Percentiles rank a stretch among this genome's conserved stretches.
phyloP scores from a whole-genome alignment of 2,329 filamentous ascomycete genomes.

The Hypoxylon sp. region DNA sequence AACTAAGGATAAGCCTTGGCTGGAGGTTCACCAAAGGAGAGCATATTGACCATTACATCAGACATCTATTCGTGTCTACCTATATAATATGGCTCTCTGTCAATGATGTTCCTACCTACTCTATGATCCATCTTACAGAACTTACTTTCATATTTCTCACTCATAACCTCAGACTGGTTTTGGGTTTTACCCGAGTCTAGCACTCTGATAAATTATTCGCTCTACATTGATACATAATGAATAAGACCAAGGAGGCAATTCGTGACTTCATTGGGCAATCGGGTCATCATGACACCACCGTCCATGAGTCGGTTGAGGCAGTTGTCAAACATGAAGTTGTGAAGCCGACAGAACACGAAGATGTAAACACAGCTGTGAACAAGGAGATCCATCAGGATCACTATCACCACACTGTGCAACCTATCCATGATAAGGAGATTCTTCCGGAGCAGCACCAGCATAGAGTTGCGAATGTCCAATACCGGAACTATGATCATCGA shows the following conservation, averaged over 20 bases:
- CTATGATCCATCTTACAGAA: no score
- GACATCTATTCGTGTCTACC: no score
- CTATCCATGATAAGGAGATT: constrained; percentile 59
- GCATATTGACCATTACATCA: no score
- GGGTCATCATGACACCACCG: constrained; percentile 78
- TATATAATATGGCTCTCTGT: no score
- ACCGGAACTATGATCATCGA: constrained; percentile 74
- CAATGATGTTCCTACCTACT: no score
- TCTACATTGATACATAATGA: constrained; percentile 62
- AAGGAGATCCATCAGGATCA: constrained; percentile 81
- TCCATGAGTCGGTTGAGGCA: constrained; percentile 75
- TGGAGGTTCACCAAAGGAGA: no score
- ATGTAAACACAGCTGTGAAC: constrained; percentile 74
- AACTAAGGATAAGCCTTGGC: not conserved
- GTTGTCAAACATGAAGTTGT: constrained; percentile 74
- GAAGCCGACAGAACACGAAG: constrained; percentile 72
- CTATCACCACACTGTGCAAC: constrained; percentile 79
- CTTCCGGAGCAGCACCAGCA: constrained; percentile 75
- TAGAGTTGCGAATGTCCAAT: constrained; percentile 71
- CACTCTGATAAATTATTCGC: constrained; percentile 2
- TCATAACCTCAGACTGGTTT: no score
- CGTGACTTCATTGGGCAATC: constrained; percentile 72
- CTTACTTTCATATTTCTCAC: no score
- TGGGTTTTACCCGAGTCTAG: not conserved
- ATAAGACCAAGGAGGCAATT: constrained; percentile 75